phyloP scores from a whole-genome alignment of 768 basidiomycete species.

The Boletus sp. region DNA sequence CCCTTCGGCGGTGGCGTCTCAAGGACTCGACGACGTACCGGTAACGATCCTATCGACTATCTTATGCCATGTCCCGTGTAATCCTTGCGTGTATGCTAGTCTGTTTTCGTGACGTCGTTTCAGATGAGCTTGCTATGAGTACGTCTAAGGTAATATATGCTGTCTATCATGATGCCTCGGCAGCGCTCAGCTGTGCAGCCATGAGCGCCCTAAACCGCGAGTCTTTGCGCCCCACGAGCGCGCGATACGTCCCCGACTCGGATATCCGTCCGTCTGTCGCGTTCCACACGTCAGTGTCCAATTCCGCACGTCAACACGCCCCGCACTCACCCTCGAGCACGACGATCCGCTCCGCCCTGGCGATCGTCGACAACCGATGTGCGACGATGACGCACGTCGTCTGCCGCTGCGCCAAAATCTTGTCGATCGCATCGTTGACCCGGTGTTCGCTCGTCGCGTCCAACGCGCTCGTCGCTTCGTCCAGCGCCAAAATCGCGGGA shows the following conservation, averaged over 20 bases:
- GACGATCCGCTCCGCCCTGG: slow-evolving; percentile 84
- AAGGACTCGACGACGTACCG: slow-evolving; percentile 73
- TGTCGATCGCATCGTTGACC: slow-evolving; percentile 85
- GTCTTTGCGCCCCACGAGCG: slow-evolving; percentile 66
- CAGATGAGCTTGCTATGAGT: neutral
- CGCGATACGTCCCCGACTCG: slow-evolving; percentile 78
- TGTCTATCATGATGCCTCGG: slow-evolving; percentile 18
- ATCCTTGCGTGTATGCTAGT: too few species aligned
- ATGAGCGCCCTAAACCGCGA: slow-evolving; percentile 86
- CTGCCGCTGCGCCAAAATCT: slow-evolving; percentile 72
- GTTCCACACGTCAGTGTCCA: neutral
- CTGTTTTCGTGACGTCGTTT: too few species aligned
- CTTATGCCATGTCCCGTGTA: too few species aligned
- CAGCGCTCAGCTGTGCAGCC: slow-evolving; percentile 80
- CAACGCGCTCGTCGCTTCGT: slow-evolving; percentile 86
- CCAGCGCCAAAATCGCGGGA: slow-evolving; percentile 83
- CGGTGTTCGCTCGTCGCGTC: slow-evolving; percentile 88
- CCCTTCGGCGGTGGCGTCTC: slow-evolving; percentile 69
- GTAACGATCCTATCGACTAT: slow-evolving; percentile 5
- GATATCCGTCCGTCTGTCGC: slow-evolving; percentile 67
- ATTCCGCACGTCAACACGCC: neutral
- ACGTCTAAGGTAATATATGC: neutral
- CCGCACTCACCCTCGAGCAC: slow-evolving; percentile 73
- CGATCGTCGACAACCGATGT: slow-evolving; percentile 87
- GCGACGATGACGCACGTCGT: slow-evolving; percentile 91